Evolutionary conservation across 2,329 filamentous ascomycete genomes (phyloP).

Genomic region (Botryotinia calthae): DNA sequence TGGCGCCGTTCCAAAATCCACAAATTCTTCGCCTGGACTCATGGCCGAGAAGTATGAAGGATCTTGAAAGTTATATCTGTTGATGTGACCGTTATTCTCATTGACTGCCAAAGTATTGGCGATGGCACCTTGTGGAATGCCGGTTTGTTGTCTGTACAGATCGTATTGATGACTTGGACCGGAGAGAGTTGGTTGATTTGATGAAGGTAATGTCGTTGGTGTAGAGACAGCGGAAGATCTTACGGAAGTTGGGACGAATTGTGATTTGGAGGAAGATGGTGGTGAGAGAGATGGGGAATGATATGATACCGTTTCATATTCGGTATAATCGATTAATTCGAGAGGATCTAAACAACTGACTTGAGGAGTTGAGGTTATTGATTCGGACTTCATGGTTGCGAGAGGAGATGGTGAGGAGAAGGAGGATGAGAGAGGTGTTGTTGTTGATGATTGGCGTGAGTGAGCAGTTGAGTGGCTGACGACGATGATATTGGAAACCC

Average conservation of each 20-base stretch:
- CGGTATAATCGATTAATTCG: slow-evolving; percentile 60
- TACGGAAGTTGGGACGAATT: slow-evolving; percentile 43
- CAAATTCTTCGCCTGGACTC: slow-evolving; percentile 61
- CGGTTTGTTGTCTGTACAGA: slow-evolving; percentile 92
- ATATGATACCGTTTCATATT: slow-evolving; percentile 61
- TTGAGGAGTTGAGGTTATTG: slow-evolving; percentile 26
- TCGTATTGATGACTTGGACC: slow-evolving; percentile 94
- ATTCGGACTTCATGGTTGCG: slow-evolving; percentile 12
- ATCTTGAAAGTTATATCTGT: slow-evolving; percentile 46
- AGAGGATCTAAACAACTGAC: slow-evolving; percentile 40
- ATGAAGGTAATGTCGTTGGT: slow-evolving; percentile 52
- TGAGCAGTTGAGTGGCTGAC: too few relatives aligned
- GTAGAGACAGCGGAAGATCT: slow-evolving; percentile 50
- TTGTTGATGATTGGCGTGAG: background rate
- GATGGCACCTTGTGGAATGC: slow-evolving; percentile 80
- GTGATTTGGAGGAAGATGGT: slow-evolving; percentile 52
- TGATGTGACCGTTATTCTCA: slow-evolving; percentile 54
- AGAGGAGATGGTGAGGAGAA: background rate
- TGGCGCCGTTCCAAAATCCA: slow-evolving; percentile 70
- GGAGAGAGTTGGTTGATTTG: slow-evolving; percentile 57
- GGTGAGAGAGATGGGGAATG: slow-evolving; percentile 61
- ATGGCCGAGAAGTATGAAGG: slow-evolving; percentile 47
- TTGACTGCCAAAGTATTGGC: slow-evolving; percentile 78
- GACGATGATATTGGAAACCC: background rate
- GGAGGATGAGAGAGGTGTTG: background rate